Conservation (phyloP, 78 protist genomes). For the Mastigamoeba balamuthi region DNA sequence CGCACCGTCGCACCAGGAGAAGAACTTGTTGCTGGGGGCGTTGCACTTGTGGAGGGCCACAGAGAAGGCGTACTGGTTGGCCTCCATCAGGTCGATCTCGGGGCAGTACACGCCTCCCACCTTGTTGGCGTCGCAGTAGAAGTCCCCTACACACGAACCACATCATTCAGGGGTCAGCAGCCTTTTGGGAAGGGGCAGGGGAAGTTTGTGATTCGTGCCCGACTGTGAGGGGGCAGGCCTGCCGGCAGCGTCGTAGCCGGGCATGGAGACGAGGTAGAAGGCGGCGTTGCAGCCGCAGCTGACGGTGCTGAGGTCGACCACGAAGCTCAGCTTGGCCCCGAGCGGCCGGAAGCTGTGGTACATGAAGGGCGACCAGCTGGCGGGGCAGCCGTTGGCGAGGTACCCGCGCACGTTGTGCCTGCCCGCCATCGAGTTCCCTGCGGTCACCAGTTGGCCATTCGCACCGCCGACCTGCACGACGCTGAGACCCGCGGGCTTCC, state of each 20-base stretch:
- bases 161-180: no score
- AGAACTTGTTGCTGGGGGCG: background rate
- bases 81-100: background rate
- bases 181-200: no score
- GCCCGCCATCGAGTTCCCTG: no score
- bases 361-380: no score
- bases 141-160: no score
- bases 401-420: no score
- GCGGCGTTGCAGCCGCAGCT: background rate
- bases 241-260: background rate
- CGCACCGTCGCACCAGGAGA: background rate
- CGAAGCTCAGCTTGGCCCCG: background rate
- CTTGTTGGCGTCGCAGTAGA: background rate
- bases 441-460: no score
- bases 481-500: no score
- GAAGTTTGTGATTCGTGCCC: no score
- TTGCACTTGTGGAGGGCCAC: background rate
- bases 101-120: background rate
- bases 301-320: background rate
- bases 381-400: no score
- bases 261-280: background rate
- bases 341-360: background rate
- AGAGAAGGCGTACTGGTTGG: background rate
- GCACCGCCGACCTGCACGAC: no score
- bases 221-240: no score